Evolutionary conservation across 2,329 filamentous ascomycete genomes (phyloP).

Genomic region (Paecilomyces variotii): DNA sequence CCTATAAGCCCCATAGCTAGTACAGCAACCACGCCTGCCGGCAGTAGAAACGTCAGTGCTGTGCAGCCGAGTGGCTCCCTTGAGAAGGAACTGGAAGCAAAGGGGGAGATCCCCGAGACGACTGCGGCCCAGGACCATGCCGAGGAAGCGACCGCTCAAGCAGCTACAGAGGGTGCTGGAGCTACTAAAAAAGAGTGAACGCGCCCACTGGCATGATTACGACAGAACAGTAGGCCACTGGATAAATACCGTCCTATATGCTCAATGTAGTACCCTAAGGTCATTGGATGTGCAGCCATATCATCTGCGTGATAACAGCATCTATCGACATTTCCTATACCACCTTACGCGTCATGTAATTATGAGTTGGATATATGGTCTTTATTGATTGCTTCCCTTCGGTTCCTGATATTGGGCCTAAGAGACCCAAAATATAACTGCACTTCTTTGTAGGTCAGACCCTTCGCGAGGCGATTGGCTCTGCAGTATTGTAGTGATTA

Average conservation of each 20-base stretch:
- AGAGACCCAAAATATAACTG: not conserved
- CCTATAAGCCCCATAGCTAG: constrained; percentile 1
- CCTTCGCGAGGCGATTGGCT: not conserved
- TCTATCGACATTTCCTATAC: not conserved
- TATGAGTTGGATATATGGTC: not conserved
- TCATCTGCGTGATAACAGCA: not conserved
- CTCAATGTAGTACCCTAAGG: not conserved
- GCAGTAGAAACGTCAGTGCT: constrained; percentile 4
- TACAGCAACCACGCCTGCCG: not conserved
- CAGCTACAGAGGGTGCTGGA: not conserved
- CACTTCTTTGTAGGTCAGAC: not conserved
- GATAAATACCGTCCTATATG: not conserved
- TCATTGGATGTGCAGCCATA: not conserved
- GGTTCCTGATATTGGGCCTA: not conserved
- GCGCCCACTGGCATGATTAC: not conserved
- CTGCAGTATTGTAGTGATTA: not conserved
- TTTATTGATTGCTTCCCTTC: not conserved
- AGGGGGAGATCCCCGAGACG: not conserved
- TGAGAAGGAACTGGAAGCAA: not conserved
- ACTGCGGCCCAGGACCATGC: not conserved
- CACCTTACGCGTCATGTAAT: not conserved
- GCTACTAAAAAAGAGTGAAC: not conserved
- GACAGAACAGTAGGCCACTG: not conserved
- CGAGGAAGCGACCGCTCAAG: not conserved
- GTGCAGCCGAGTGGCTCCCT: constrained; percentile 1